Evolutionary conservation across 148 eudicot species (phyloP), one percentile per base, ranked within the genome.

Genomic region (Chenopodium berlandieri): DNA sequence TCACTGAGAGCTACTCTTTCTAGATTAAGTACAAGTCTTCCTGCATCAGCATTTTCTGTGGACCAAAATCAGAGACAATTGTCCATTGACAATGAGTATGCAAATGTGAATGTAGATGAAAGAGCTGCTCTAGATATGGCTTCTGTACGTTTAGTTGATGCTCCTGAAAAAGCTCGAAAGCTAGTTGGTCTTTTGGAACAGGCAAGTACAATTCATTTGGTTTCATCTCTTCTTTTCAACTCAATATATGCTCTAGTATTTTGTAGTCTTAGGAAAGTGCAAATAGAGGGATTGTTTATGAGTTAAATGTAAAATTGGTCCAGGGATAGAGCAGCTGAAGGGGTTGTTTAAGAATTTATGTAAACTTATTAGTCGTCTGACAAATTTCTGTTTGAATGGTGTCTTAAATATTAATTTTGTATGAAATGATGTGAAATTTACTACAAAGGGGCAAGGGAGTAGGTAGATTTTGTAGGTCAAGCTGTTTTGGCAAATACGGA

Each of bases 1-100:
- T 93, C 95, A 40, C 85, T 95, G 87, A 92, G 91, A 83, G 92
- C 99, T 69, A 93, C 94, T 84, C 94, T 95, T 81, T 91, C 99
- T 89, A 88, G 99, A 85, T 84, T 95, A 82, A 93, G 94, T 85
- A 93, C 97, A 67, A 95, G 91, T 76, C 83, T 95, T 74, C 91
- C 97, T 81, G 23, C 89, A 66, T 83, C 99, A 23, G 89, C 88
- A 27, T 88, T 86, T 83, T 91, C 94, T 68, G 81, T 89, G 73
- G 94, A 94, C 81, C 89, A 84, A 83, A 91, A 88, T 76, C 87
- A 81, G 82, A 83, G 88, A n/a, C 89, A 87, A 77, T 73, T 83
- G 44, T 76, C 79, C 71, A 75, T 66, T 56, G 84, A 81, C 84
- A 90, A 91, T 84, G 91, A 89, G 82, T 89, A 27, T 83, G 94